Conservation (phyloP, 108 stramenopile species). For the Chaetoceros muelleri region DNA sequence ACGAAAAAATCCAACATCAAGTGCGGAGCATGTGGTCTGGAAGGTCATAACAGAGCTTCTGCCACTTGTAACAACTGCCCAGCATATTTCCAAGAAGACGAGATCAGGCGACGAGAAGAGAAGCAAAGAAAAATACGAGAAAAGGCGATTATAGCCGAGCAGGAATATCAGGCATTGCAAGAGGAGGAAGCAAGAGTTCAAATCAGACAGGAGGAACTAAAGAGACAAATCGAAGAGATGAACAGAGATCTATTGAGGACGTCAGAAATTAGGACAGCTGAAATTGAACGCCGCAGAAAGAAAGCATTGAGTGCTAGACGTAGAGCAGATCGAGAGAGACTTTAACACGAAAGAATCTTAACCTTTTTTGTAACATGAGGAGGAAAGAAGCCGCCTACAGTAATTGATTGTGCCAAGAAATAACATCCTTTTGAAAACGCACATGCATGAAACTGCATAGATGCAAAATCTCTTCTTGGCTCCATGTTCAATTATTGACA, state of each 20-base stretch:
- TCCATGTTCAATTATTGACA: too few species aligned
- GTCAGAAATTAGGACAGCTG: not conserved
- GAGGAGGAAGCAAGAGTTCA: constrained; percentile 10
- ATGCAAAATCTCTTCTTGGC: too few species aligned
- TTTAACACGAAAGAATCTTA: too few species aligned
- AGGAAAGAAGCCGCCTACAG: too few species aligned
- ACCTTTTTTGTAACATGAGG: too few species aligned
- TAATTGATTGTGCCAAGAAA: too few species aligned
- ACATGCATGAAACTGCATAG: too few species aligned
- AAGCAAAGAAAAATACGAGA: constrained; percentile 15
- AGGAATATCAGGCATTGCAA: constrained; percentile 13
- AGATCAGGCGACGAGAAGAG: constrained; percentile 24
- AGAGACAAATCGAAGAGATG: not conserved
- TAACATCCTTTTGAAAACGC: too few species aligned
- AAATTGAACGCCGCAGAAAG: not conserved
- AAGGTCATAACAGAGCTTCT: constrained; percentile 32
- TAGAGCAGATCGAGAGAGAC: not conserved
- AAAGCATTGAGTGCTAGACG: not conserved
- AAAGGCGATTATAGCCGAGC: constrained; percentile 16
- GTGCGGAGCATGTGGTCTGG: constrained; percentile 36
- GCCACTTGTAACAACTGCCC: constrained; percentile 30
- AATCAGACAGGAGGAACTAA: constrained; percentile 2
- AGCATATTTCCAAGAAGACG: constrained; percentile 27
- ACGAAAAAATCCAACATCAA: constrained; percentile 9
- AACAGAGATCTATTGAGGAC: not conserved